Evolutionary conservation across 139 green algal species (phyloP), one percentile per base, ranked within the genome.

Genomic region (Pseudopediastrum boryanum): DNA sequence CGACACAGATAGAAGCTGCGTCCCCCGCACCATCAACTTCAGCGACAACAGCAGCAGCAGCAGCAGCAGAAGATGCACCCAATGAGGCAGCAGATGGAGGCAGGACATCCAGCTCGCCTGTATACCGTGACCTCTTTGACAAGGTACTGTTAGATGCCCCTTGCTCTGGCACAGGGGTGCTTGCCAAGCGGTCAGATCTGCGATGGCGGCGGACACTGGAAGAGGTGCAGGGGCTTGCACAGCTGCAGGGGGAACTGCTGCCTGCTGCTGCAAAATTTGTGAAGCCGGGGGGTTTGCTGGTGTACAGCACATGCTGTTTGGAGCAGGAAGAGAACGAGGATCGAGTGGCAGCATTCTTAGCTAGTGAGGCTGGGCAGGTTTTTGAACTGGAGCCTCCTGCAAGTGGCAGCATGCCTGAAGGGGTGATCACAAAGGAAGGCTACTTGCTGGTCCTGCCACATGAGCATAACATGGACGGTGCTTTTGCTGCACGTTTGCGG

Each of bases 221-320:
- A 38, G 72, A 95, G 58, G 27, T 98, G 27, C 2, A 50, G 51
- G 58, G 89, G 51, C 79, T 96, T n/a, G n/a, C 65, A 4, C 29
- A 50, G 29, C 48, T 88, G 48, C 91, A 97, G 80, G 84, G 61
- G 0, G 56, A 87, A 39, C 84, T 98, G 67, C 79, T 98, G 38
- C 79, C 92, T 21, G 85, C 89, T 3, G 94, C 92, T 29, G 83
- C 87, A 1, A 3, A 16, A 23, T 58, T 94, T 43, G 94, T 98
- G 35, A 77, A 58, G 27, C 93, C 92, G 13, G 92, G 94, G 0
- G 94, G 94, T 4, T 2, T 95, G 27, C 85, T 98, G 35, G 93
- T 98, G 35, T 98, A 98, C 85, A 89, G 69, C 77, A 98, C 95
- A 8, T 98, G 95, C 79, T 85, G 79, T 13, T 80, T 92, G 8